These are phyloP conservation scores for Gaertneriomyces sp. DNA, from an alignment of 192 early-diverging fungal genomes.

Conservation along the genomic window DNA sequence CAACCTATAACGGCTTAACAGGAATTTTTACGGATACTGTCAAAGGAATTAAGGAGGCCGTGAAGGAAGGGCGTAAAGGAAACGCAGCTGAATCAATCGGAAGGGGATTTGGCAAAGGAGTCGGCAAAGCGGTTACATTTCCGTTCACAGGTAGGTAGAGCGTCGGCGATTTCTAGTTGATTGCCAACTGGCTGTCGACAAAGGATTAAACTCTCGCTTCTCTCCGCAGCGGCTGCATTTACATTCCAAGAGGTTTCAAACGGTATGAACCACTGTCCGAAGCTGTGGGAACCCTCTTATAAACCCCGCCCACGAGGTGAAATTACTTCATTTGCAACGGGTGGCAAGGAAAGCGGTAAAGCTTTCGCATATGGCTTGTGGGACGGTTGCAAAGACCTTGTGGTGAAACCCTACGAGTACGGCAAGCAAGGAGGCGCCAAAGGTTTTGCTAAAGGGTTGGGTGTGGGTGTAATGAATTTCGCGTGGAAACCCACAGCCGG, in stretches of 20 bases:
- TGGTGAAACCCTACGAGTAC: neutral
- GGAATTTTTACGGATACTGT: constrained; percentile 3
- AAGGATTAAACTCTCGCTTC: neutral
- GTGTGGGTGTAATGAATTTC: neutral
- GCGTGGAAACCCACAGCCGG: constrained; percentile 1
- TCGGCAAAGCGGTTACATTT: constrained; percentile 3
- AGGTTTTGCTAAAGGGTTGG: constrained; percentile 3
- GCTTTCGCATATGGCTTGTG: neutral
- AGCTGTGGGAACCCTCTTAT: neutral
- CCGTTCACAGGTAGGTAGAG: neutral
- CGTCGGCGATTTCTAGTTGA: neutral
- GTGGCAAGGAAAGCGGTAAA: constrained; percentile 7
- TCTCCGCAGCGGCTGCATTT: constrained; percentile 1
- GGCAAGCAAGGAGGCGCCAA: neutral
- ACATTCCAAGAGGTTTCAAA: constrained; percentile 2
- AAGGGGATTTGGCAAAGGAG: neutral
- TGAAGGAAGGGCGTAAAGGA: neutral
- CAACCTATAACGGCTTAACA: neutral
- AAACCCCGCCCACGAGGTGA: neutral
- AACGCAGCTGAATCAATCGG: neutral
- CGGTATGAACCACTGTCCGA: neutral
- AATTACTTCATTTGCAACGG: neutral
- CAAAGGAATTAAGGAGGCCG: neutral
- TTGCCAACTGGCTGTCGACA: neutral
- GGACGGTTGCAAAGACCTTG: neutral